A percentile compares a stretch with the other conserved stretches of the same genome.
Evolutionary conservation across 106 monocot genomes (phyloP).

Genomic region (Platanthera guangdongensis): DNA sequence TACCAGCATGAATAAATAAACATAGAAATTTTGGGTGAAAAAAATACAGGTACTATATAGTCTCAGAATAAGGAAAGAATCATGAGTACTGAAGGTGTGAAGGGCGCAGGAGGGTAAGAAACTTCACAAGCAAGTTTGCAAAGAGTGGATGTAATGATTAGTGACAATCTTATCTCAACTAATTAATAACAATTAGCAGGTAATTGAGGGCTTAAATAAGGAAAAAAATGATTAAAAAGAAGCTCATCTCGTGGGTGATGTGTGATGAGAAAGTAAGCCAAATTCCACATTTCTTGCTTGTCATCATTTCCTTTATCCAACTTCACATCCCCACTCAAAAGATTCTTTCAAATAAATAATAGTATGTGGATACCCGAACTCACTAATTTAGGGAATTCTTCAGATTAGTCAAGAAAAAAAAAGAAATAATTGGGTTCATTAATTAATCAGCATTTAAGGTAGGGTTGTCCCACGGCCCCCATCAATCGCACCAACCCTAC

Average conservation of each 20-base stretch:
- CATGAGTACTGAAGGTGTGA: neutral
- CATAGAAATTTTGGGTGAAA: neutral
- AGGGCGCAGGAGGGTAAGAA: neutral
- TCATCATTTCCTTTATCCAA: slow-evolving; percentile 3
- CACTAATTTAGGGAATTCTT: neutral
- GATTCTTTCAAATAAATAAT: neutral
- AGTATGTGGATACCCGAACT: neutral
- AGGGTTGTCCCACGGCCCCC: neutral
- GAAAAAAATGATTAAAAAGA: neutral
- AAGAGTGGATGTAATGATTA: neutral
- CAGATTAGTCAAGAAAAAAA: neutral
- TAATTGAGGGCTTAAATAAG: neutral
- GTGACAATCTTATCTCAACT: neutral
- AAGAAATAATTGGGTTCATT: neutral
- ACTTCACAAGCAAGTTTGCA: slow-evolving; percentile 2
- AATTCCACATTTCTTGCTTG: slow-evolving; percentile 4
- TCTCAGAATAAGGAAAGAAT: neutral
- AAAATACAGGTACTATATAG: neutral
- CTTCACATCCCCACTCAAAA: neutral
- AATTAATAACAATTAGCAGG: neutral
- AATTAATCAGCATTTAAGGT: neutral
- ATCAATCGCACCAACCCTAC: neutral
- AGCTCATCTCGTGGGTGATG: neutral
- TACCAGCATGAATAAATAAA: neutral
- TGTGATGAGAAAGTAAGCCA: slow-evolving; percentile 5